These are phyloP conservation scores for Penicillium goetzii DNA, from an alignment of 495 filamentous ascomycete genomes.

Conservation along the genomic window DNA sequence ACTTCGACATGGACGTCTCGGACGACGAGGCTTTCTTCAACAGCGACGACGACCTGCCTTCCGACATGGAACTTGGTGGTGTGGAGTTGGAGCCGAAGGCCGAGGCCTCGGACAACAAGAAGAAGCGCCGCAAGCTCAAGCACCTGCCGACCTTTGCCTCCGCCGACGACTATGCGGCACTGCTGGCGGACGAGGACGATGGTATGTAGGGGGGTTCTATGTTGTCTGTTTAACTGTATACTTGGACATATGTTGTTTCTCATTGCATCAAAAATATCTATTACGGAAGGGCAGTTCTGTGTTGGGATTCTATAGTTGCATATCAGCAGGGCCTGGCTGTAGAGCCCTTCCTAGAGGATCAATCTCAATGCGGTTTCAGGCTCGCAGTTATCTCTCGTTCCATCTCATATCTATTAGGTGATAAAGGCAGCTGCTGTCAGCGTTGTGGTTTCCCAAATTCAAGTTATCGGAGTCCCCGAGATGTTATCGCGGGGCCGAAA, in stretches of 20 bases:
- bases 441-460: neutral
- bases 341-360: neutral
- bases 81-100: constrained; percentile 43
- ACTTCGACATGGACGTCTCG: constrained; percentile 55
- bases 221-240: constrained; percentile 12
- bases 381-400: neutral
- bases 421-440: neutral
- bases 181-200: constrained; percentile 76
- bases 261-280: constrained; percentile 7
- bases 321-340: neutral
- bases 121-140: constrained; percentile 82
- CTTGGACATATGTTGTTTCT: constrained; percentile 23
- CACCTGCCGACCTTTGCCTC: constrained; percentile 89
- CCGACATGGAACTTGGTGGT: constrained; percentile 52
- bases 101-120: constrained; percentile 60
- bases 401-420: neutral
- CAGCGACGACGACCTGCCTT: constrained; percentile 59
- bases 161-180: constrained; percentile 87
- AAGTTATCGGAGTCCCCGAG: neutral
- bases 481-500: neutral
- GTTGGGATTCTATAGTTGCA: neutral
- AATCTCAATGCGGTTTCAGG: neutral
- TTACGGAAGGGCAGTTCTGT: constrained; percentile 1
- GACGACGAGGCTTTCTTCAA: constrained; percentile 57
- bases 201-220: constrained; percentile 43